Conservation (phyloP, 768 basidiomycete species). For the Termitomyces sp. region DNA sequence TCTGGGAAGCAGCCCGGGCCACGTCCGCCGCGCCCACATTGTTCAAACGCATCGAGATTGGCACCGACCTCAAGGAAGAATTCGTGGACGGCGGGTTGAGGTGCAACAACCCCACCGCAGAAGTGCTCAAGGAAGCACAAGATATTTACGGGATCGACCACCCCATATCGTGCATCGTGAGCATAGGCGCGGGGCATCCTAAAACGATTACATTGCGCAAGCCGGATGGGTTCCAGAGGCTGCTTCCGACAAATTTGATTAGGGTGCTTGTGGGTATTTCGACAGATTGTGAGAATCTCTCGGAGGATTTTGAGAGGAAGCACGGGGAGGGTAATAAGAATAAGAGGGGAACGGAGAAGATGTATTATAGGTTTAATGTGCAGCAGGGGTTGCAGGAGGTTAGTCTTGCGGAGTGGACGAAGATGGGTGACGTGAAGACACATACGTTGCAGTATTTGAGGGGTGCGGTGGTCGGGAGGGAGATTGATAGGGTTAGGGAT, state of each 20-base stretch:
- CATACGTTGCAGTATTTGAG: slow-evolving; percentile 8
- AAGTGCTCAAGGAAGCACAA: slow-evolving; percentile 6
- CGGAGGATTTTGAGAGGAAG: slow-evolving; percentile 1
- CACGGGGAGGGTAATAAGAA: neutral
- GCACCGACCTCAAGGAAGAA: neutral
- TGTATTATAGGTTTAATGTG: slow-evolving; percentile 15
- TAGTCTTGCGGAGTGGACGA: slow-evolving; percentile 9
- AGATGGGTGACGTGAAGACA: slow-evolving; percentile 10
- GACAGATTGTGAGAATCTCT: slow-evolving; percentile 8
- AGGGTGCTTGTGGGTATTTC: slow-evolving; percentile 4
- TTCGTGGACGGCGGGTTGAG: slow-evolving; percentile 15
- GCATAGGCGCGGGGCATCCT: slow-evolving; percentile 11
- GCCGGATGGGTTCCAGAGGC: neutral
- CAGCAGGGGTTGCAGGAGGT: slow-evolving; percentile 16
- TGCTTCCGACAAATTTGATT: neutral
- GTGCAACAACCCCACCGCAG: slow-evolving; percentile 15
- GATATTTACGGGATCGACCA: neutral
- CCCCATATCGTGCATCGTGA: slow-evolving; percentile 9
- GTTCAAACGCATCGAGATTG: slow-evolving; percentile 23
- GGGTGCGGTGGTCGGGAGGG: neutral
- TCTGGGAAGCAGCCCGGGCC: slow-evolving; percentile 31
- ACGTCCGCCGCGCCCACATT: slow-evolving; percentile 27
- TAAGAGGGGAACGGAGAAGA: no score
- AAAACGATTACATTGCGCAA: neutral
- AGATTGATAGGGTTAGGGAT: slow-evolving; percentile 1